Conservation (phyloP, 108 stramenopile species). For the Pseudonitzschia delicatissima region DNA sequence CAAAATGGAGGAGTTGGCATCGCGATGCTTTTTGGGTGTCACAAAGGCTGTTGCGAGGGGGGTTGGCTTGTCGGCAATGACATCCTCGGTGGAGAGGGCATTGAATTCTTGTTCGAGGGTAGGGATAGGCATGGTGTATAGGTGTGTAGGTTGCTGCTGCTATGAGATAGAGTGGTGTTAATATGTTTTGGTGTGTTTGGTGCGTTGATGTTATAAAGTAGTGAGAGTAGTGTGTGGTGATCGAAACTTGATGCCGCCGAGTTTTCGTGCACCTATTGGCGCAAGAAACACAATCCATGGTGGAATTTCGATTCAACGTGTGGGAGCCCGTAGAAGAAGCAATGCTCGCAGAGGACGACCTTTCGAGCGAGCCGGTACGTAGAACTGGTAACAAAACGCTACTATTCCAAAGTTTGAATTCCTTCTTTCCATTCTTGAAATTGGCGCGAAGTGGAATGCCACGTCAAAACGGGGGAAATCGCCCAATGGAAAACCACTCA, state of each 20-base stretch:
- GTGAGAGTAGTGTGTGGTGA: neutral
- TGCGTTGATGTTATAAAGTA: neutral
- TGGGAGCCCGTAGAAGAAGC: no score
- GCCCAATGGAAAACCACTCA: no score
- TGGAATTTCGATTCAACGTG: neutral
- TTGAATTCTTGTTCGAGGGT: constrained; percentile 35
- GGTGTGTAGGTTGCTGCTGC: neutral
- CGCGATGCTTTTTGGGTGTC: constrained; percentile 14
- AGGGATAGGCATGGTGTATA: constrained; percentile 34
- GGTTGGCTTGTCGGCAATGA: neutral
- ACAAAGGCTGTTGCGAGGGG: constrained; percentile 12
- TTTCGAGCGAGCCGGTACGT: no score
- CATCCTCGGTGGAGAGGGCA: constrained; percentile 21
- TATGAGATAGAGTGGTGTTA: neutral
- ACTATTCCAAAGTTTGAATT: no score
- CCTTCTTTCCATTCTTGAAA: no score
- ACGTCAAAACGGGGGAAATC: no score
- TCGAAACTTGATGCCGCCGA: neutral
- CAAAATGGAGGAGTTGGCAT: neutral
- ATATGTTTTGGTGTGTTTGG: neutral
- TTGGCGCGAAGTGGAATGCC: no score
- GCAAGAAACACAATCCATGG: no score
- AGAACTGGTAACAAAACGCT: no score
- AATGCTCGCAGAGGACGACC: no score
- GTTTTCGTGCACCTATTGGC: neutral